Percentiles rank a stretch among this genome's conserved stretches.
These are phyloP conservation scores for Cardamine chenopodiifolia DNA, from an alignment of 345 rosid genomes.

Conservation along the genomic window DNA sequence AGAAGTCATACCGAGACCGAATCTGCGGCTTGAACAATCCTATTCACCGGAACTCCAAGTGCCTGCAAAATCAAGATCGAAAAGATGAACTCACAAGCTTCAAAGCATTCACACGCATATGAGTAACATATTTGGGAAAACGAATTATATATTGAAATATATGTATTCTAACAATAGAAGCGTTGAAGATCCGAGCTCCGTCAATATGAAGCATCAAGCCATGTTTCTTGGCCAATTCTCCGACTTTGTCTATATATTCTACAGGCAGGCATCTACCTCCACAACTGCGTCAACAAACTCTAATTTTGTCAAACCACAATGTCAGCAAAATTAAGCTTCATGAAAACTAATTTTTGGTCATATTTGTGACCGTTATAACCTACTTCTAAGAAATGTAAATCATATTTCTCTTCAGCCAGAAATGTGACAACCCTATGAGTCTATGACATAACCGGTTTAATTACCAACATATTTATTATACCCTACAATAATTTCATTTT, in stretches of 20 bases:
- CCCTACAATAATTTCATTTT: not conserved
- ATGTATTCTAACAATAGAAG: conserved; percentile 69
- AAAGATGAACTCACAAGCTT: not conserved
- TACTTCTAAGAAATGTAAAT: too few species aligned
- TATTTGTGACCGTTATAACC: too few species aligned
- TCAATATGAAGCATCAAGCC: conserved; percentile 92
- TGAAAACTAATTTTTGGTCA: too few species aligned
- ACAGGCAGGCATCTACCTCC: conserved; percentile 81
- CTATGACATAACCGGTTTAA: not conserved
- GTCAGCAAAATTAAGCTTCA: not conserved
- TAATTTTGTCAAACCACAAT: conserved; percentile 11
- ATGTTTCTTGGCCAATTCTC: conserved; percentile 78
- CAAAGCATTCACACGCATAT: not conserved
- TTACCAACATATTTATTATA: not conserved
- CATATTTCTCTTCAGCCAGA: too few species aligned
- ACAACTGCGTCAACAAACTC: conserved; percentile 53
- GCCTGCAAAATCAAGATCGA: conserved; percentile 49
- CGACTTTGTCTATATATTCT: conserved; percentile 72
- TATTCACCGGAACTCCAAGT: conserved; percentile 76
- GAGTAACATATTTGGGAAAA: not conserved
- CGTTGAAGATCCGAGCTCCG: conserved; percentile 96
- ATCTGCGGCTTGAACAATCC: conserved; percentile 88
- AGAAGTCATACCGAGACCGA: conserved; percentile 66
- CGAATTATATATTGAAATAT: not conserved
- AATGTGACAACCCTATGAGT: too few species aligned